A percentile compares a stretch with the other conserved stretches of the same genome.
Conservation (phyloP, 83 land plant species). For the Picea mariana region DNA sequence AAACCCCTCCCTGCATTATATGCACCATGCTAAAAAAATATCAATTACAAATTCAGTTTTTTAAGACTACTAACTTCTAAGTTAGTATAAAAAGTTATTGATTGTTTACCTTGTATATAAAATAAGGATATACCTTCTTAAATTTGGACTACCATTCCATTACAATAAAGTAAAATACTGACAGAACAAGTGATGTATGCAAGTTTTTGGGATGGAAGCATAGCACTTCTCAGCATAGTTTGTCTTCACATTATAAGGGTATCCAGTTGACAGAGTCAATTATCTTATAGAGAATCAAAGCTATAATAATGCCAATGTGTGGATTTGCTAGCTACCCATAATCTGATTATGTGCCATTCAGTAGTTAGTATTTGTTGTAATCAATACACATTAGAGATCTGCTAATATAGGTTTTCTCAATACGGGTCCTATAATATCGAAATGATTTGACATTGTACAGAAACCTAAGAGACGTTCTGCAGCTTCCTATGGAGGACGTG, state of each 20-base stretch:
- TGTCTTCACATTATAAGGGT: neutral
- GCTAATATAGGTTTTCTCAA: no score
- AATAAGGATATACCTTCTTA: neutral
- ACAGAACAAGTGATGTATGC: neutral
- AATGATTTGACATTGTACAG: conserved; percentile 24
- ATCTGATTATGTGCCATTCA: neutral
- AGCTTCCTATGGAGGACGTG: conserved; percentile 52
- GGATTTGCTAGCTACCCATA: neutral
- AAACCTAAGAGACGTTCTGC: conserved; percentile 72
- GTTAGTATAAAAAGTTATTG: neutral
- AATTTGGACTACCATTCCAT: neutral
- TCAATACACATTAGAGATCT: no score
- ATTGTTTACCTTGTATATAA: neutral
- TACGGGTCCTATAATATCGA: neutral
- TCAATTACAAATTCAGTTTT: neutral
- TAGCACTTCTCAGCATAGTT: neutral
- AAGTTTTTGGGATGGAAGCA: neutral
- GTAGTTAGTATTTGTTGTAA: neutral
- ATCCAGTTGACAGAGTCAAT: neutral
- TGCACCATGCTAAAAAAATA: neutral
- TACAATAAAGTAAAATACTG: neutral
- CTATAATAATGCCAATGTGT: neutral
- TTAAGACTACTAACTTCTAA: neutral
- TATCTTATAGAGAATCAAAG: neutral
- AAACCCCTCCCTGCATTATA: neutral